These are phyloP conservation scores for Dissophora globulifera DNA, from an alignment of 192 early-diverging fungal genomes.

Conservation along the genomic window DNA sequence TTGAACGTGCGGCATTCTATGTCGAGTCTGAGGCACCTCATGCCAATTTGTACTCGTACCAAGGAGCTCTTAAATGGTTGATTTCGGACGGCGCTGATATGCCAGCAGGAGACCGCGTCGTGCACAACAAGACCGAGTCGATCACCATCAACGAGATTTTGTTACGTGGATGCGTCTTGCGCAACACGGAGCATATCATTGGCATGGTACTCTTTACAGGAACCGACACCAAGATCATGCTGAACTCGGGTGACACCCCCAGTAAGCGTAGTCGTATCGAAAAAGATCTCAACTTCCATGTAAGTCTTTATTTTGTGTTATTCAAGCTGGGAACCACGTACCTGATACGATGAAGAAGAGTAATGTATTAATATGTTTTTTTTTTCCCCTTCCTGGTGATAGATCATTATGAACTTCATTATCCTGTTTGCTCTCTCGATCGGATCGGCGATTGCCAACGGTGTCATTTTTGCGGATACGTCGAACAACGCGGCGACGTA, in stretches of 20 bases:
- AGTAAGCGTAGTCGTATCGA: slow-evolving; percentile 93
- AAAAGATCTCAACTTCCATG: slow-evolving; percentile 90
- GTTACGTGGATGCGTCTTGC: slow-evolving; percentile 90
- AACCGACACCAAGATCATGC: slow-evolving; percentile 95
- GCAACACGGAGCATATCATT: slow-evolving; percentile 92
- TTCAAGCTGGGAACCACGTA: no score
- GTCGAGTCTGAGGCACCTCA: slow-evolving; percentile 90
- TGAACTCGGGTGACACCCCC: slow-evolving; percentile 93
- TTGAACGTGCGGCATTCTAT: slow-evolving; percentile 68
- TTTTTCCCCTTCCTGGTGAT: slow-evolving; percentile 11
- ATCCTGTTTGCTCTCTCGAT: slow-evolving; percentile 80
- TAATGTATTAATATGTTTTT: not conserved
- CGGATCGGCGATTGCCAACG: slow-evolving; percentile 72
- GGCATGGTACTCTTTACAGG: slow-evolving; percentile 92
- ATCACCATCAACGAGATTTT: slow-evolving; percentile 84
- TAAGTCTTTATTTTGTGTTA: slow-evolving; percentile 50
- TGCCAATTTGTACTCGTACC: slow-evolving; percentile 90
- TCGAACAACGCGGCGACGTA: slow-evolving; percentile 57
- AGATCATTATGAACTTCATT: slow-evolving; percentile 84
- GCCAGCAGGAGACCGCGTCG: slow-evolving; percentile 54
- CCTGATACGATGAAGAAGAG: no score
- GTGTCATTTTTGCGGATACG: slow-evolving; percentile 67
- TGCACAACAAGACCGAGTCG: slow-evolving; percentile 67
- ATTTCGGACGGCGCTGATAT: slow-evolving; percentile 50
- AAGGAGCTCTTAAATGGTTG: slow-evolving; percentile 72